A percentile compares a stretch with the other conserved stretches of the same genome.
These are phyloP conservation scores for Emericellopsis atlantica DNA, from an alignment of 2,329 filamentous ascomycete species.

Conservation along the genomic window DNA sequence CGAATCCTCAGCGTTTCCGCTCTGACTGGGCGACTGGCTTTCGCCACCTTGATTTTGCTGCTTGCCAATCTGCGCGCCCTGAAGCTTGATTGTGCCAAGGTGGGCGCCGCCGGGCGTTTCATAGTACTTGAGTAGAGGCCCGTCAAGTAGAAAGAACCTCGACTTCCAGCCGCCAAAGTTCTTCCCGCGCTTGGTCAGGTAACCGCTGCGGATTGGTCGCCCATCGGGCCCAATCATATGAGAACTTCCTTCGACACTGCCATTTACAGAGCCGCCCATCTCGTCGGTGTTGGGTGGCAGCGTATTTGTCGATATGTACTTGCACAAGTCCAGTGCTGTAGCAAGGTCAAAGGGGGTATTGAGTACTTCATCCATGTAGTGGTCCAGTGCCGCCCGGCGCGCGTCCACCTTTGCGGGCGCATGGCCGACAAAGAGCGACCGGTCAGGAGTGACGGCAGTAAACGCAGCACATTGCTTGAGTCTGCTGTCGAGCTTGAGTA, in stretches of 20 bases:
- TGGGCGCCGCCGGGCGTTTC: constrained; percentile 84
- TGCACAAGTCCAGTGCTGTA: constrained; percentile 71
- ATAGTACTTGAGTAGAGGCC: constrained; percentile 69
- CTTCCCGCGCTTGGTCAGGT: constrained; percentile 92
- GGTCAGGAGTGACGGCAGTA: constrained; percentile 67
- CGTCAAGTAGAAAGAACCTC: constrained; percentile 48
- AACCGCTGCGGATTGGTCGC: constrained; percentile 68
- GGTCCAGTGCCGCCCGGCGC: constrained; percentile 65
- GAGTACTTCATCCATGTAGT: constrained; percentile 75
- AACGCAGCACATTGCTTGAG: constrained; percentile 65
- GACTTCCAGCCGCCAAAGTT: constrained; percentile 99
- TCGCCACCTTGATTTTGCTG: constrained; percentile 40
- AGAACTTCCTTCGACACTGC: constrained; percentile 13
- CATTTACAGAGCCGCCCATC: constrained; percentile 16
- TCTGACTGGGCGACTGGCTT: constrained; percentile 40
- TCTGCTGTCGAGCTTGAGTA: constrained; percentile 71
- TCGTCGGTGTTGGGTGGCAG: constrained; percentile 52
- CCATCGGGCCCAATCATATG: constrained; percentile 43
- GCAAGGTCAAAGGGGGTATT: constrained; percentile 69
- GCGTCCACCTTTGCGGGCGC: constrained; percentile 89
- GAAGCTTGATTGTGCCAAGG: constrained; percentile 84
- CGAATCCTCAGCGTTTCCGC: constrained; percentile 50
- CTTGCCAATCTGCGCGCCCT: constrained; percentile 85
- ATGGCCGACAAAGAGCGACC: constrained; percentile 79
- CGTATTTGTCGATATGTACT: constrained; percentile 63